Conservation (phyloP, 2,329 filamentous ascomycete genomes). For the Neonectria faginata region DNA sequence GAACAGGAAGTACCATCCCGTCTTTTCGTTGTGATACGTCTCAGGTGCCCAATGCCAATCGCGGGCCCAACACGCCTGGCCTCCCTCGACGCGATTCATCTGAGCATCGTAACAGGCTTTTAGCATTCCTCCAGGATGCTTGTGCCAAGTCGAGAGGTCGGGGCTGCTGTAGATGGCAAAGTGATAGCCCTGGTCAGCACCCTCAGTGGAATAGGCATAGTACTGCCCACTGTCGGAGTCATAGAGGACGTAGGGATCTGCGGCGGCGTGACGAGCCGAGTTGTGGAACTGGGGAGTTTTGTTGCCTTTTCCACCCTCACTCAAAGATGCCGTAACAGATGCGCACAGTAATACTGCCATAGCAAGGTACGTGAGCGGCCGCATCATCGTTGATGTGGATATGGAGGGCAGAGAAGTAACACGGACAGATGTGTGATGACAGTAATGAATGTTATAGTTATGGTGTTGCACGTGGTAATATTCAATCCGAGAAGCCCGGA, state of each 20-base stretch:
- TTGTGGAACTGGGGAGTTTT: constrained; percentile 50
- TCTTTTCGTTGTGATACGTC: constrained; percentile 51
- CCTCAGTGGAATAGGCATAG: constrained; percentile 53
- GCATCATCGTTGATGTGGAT: constrained; percentile 9
- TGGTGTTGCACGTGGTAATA: background rate
- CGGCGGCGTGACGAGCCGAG: constrained; percentile 47
- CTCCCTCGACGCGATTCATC: constrained; percentile 46
- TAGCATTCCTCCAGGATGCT: constrained; percentile 48
- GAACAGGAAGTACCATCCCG: constrained; percentile 54
- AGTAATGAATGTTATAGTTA: background rate
- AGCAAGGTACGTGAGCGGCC: constrained; percentile 2
- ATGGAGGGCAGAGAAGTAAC: background rate
- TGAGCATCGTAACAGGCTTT: constrained; percentile 48
- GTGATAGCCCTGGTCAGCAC: constrained; percentile 47
- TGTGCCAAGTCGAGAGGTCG: constrained; percentile 52
- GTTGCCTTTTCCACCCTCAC: background rate
- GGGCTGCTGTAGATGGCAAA: constrained; percentile 53
- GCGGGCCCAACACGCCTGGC: constrained; percentile 52
- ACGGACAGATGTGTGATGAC: background rate
- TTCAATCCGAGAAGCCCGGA: background rate
- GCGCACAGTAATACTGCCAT: constrained; percentile 7
- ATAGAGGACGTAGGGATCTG: constrained; percentile 50
- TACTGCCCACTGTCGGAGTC: constrained; percentile 47
- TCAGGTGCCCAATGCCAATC: constrained; percentile 54
- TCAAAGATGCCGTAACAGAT: background rate